A percentile compares a stretch with the other conserved stretches of the same genome.
phyloP scores from a whole-genome alignment of 768 basidiomycete genomes.

The Suillus tomentosus region DNA sequence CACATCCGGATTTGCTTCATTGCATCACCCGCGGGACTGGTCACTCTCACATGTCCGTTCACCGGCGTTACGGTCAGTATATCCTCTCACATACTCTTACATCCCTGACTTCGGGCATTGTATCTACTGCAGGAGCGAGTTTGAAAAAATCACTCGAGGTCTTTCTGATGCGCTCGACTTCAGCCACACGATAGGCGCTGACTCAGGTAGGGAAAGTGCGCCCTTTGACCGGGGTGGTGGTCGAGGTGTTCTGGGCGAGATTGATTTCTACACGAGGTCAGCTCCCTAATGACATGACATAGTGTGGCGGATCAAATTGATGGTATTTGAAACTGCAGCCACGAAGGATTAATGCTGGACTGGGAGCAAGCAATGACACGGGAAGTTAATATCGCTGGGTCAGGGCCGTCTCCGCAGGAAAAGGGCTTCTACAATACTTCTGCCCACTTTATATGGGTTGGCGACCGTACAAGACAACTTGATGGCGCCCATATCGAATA shows the following conservation, averaged over 20 bases:
- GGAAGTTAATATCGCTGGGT: conserved; percentile 33
- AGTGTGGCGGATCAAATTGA: not conserved
- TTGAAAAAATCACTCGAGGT: conserved; percentile 81
- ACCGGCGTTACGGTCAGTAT: conserved; percentile 62
- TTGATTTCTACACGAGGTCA: conserved; percentile 92
- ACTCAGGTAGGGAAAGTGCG: conserved; percentile 43
- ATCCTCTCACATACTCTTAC: conserved; percentile 3
- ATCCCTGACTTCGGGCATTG: conserved; percentile 17
- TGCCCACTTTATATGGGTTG: conserved; percentile 96
- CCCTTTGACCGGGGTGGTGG: conserved; percentile 75
- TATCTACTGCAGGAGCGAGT: conserved; percentile 58
- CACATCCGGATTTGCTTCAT: conserved; percentile 90
- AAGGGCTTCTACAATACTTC: conserved; percentile 83
- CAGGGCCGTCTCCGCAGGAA: not conserved
- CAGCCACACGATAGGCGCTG: conserved; percentile 82
- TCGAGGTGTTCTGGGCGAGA: conserved; percentile 75
- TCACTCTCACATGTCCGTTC: conserved; percentile 91
- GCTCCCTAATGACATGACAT: conserved; percentile 16
- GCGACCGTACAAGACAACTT: conserved; percentile 91
- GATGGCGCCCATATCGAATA: conserved; percentile 95
- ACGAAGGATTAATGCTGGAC: conserved; percentile 90
- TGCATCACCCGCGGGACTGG: conserved; percentile 90
- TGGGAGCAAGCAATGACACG: conserved; percentile 94
- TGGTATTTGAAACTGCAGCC: conserved; percentile 45
- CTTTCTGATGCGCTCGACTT: conserved; percentile 94